Percentiles rank a stretch among this genome's conserved stretches.
Conservation (phyloP, 176 grass and related monocot genomes). For the Eragrostis nindensis region DNA sequence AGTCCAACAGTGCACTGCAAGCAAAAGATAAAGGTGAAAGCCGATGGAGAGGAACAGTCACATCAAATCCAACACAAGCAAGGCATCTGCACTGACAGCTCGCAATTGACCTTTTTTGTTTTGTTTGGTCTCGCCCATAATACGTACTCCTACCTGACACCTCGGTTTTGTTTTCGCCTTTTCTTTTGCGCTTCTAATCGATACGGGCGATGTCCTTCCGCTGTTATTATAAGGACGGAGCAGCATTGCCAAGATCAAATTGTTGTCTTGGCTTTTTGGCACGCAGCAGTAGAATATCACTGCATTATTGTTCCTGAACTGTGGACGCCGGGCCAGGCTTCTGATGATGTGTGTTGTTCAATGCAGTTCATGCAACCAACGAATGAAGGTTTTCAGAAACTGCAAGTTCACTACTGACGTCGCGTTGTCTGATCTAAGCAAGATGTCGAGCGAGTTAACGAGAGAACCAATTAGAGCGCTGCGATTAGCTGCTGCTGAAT, state of each 20-base stretch:
- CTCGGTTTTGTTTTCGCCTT: background rate
- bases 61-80: constrained; percentile 2
- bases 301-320: too few species aligned
- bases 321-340: too few species aligned
- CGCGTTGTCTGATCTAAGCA: too few species aligned
- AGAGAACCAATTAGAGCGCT: too few species aligned
- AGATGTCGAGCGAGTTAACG: too few species aligned
- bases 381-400: too few species aligned
- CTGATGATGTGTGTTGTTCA: too few species aligned
- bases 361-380: too few species aligned
- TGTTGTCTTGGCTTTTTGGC: background rate
- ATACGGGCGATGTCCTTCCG: background rate
- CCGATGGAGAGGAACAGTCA: constrained; percentile 19
- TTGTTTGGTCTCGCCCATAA: too few species aligned
- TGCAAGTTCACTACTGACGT: too few species aligned
- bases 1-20: background rate
- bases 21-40: constrained; percentile 34
- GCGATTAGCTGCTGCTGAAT: too few species aligned
- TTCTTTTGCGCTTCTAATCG: background rate
- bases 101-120: background rate
- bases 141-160: background rate
- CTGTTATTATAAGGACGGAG: background rate
- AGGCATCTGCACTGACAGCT: background rate
- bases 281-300: background rate
- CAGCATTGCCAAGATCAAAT: background rate